phyloP scores from a whole-genome alignment of 495 filamentous ascomycete genomes.

The Talaromyces nanjingensis region DNA sequence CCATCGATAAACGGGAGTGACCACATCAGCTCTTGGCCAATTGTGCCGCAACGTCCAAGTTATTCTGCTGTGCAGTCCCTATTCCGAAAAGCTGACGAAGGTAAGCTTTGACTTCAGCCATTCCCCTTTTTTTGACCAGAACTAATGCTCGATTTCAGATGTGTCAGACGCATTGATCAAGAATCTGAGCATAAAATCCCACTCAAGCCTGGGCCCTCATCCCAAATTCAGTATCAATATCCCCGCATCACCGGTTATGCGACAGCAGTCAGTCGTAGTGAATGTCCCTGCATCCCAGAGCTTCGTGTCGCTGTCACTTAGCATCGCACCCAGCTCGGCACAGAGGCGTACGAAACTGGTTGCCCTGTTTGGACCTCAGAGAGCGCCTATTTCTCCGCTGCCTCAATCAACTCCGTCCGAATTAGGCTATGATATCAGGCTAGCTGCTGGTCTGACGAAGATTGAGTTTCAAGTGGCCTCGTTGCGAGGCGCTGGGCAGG shows the following conservation, averaged over 20 bases:
- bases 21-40: not conserved
- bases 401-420: conserved; percentile 37
- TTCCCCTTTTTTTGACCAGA: not conserved
- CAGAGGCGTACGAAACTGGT: conserved; percentile 58
- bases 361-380: conserved; percentile 44
- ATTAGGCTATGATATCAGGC: conserved; percentile 53
- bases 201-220: conserved; percentile 52
- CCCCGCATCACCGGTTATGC: conserved; percentile 49
- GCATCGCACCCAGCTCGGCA: conserved; percentile 46
- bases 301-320: conserved; percentile 58
- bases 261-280: conserved; percentile 62
- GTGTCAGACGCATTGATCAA: conserved; percentile 55
- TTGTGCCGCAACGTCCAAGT: conserved; percentile 13
- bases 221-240: conserved; percentile 49
- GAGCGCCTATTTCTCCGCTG: conserved; percentile 35
- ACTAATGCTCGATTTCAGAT: conserved; percentile 22
- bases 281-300: conserved; percentile 55
- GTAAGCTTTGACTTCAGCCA: conserved; percentile 24
- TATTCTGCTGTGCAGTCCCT: conserved; percentile 24
- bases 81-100: conserved; percentile 46
- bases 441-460: conserved; percentile 57
- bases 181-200: conserved; percentile 57
- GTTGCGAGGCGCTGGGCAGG: conserved; percentile 54
- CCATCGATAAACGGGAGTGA: not conserved
- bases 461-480: conserved; percentile 56